Base-by-base conservation (phyloP, 257 asterid species). In the Cordia subcordata region DNA sequence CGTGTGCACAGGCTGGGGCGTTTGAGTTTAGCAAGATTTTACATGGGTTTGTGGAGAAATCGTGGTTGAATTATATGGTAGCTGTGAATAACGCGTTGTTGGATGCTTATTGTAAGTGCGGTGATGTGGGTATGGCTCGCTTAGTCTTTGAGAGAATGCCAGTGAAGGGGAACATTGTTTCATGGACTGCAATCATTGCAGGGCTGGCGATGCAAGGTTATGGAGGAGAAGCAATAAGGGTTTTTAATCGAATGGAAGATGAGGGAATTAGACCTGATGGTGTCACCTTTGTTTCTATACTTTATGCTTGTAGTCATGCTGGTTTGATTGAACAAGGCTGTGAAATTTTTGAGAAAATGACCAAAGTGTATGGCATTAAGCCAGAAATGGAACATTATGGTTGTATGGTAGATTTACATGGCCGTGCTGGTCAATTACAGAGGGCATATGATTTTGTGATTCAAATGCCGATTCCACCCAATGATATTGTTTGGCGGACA, bases 321-420 rank as follows among this genome's bases (percentile, higher is more conserved):
- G 96, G 96, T 62, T 74, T 92, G 62, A 72, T 84, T 51, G 77
- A 86, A 37, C 58, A 82, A 60, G 96, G 96, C 15, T 54, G 65
- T 35, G 70, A 73, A 38, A 56, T 77, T 27, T 92, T 85, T 35
- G 77, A 75, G 38, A 79, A 55, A 72, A 92, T 92, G 96, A 71
- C 77, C 13, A 53, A 57, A 49, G 68, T 68, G 0, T 86, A 86
- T 61, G 72, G 75, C 18, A 73, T 92, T 46, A 59, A 65, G 60
- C 94, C 93, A 11, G 68, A 75, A 33, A 77, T 82, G 15, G 98
- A 92, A 62, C 98, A 92, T 57, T 92, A 84, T 51, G 98, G 98
- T 54, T 91, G 98, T 56, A 88, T 91, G 93, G 96, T 92, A 57
- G 96, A 92, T 79, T 69, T 92, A 54, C 88, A 84, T 57, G 82